Conservation (phyloP, 306 rosid species). For the Trifolium fragiferum region DNA sequence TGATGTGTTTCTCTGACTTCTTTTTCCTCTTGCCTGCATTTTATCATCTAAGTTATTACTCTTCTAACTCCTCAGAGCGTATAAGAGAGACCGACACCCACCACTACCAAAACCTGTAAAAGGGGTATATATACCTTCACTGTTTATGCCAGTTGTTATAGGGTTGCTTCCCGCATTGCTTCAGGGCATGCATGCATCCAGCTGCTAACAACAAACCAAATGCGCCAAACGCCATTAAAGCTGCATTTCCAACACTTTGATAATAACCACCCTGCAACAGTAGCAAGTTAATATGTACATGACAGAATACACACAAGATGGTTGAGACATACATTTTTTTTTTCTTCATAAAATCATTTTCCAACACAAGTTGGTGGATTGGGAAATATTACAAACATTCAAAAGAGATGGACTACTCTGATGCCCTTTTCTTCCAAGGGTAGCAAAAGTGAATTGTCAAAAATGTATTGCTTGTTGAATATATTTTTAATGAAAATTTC, state of each 20-base stretch:
- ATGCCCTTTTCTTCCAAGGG: background rate
- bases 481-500: constrained; percentile 17
- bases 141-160: constrained; percentile 78
- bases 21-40: constrained; percentile 36
- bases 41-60: constrained; percentile 34
- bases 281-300: constrained; percentile 19
- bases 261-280: constrained; percentile 72
- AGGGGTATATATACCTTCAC: constrained; percentile 45
- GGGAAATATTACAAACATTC: constrained; percentile 32
- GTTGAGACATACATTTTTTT: background rate
- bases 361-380: constrained; percentile 9
- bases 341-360: constrained; percentile 9
- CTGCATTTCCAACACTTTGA: constrained; percentile 65
- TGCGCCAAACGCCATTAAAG: constrained; percentile 66
- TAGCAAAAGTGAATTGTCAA: constrained; percentile 1
- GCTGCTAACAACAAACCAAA: constrained; percentile 76
- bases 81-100: constrained; percentile 34
- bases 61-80: constrained; percentile 33
- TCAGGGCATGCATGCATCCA: constrained; percentile 77
- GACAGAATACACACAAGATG: constrained; percentile 22
- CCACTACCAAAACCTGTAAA: constrained; percentile 34
- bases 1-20: constrained; percentile 32
- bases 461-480: constrained; percentile 23
- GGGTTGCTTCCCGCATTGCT: constrained; percentile 87
- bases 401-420: constrained; percentile 3